Conservation (phyloP, 805 yeast species). For the Wickerhamiella azymoides region DNA sequence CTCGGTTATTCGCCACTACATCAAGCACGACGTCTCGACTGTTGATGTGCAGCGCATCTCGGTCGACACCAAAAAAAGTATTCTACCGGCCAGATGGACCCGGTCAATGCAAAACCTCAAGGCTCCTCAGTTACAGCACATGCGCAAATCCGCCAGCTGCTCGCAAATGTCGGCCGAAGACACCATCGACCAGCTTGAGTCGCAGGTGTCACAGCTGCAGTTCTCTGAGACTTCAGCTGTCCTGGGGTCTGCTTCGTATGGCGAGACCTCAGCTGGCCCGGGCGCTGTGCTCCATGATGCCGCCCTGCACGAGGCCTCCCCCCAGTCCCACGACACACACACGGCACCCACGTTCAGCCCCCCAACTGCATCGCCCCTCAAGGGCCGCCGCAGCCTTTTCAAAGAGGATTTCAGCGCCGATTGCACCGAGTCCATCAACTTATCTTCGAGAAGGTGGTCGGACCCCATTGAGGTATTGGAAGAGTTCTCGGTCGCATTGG, state of each 20-base stretch:
- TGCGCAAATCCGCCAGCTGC: background rate
- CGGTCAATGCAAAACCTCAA: constrained; percentile 5
- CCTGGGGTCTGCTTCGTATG: background rate
- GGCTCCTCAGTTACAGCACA: background rate
- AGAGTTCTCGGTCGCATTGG: background rate
- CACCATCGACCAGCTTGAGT: constrained; percentile 1
- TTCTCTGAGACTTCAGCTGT: background rate
- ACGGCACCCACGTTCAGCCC: too few relatives aligned
- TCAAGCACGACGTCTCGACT: background rate
- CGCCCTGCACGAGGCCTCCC: too few relatives aligned
- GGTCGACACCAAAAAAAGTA: background rate
- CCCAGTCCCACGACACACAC: too few relatives aligned
- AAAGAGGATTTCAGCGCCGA: background rate
- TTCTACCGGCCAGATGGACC: constrained; percentile 4
- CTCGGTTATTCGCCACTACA: background rate
- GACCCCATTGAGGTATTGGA: background rate
- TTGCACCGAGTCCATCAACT: background rate
- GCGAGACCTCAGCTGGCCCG: too few relatives aligned
- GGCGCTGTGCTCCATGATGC: too few relatives aligned
- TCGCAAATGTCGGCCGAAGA: background rate
- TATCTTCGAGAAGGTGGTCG: background rate
- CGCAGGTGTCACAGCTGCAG: background rate
- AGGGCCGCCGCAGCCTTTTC: background rate
- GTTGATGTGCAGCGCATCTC: background rate
- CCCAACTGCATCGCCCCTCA: background rate